Base-by-base conservation (phyloP, 129 eudicot species). In the Ambrosia trifida region DNA sequence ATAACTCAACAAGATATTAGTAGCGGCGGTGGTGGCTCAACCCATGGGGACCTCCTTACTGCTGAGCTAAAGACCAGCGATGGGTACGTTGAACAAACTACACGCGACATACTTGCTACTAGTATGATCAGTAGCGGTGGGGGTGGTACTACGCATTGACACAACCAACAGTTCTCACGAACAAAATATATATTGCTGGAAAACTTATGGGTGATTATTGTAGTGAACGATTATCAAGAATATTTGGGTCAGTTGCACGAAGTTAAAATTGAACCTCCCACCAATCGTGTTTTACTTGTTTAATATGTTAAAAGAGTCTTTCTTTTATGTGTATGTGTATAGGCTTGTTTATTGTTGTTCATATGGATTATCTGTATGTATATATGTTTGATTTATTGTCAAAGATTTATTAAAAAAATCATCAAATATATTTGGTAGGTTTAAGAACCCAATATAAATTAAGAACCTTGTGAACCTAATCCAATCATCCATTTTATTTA, bases 101-200 rank as follows among this genome's bases (percentile, higher is more conserved):
- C 11, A 3, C 20, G 1, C 1, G 79, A 66, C 59, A 2, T 66
- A 17, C 75, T 57, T 46, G 76, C 24, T 69, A 68, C 80, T 46
- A 68, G 80, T 36, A 36, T 78, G 77, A 78, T 78, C 5, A 78
- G 60, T 14, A 63, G 67, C 9, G 81, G 81, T 1, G 77, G 81
- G 20, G 72, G 77, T 7, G 81, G 81, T 40, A 1, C 10, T 31
- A 76, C 76, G 41, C 69, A 62, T 31, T 24, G 18, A 24, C 9
- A 20, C 44, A 58, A 33, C 69, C 9, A 28, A 18, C 41, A 6
- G 49, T 41, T 75, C 24, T n/a, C 17, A n/a, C 6, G 19, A 35
- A n/a, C n/a, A 35, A 2, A 8, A 8, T 19, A 13, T 3, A 8
- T 19, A 13, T 19, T 20, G 62, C 1, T 20, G 58, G 5, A 17